Base-by-base conservation (phyloP, 2,329 filamentous ascomycete species). In the Colletotrichum tropicicola region DNA sequence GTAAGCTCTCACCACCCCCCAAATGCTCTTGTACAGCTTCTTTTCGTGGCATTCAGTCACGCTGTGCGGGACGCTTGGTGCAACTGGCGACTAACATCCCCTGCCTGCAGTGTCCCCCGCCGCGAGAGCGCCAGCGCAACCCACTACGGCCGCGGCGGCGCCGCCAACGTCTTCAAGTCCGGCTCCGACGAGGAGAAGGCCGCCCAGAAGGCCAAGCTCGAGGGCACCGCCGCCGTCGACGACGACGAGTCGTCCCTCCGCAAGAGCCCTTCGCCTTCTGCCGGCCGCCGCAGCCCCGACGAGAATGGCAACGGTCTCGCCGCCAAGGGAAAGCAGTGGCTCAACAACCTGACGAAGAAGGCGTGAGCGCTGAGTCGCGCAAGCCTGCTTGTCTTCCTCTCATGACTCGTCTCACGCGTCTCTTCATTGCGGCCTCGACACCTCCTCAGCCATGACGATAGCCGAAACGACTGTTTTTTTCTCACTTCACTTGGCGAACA, bases 71-170 rank as follows among this genome's bases (percentile, higher is more conserved):
- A n/a, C n/a, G n/a, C n/a, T n/a, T n/a, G n/a, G n/a, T n/a, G n/a
- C n/a, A n/a, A n/a, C n/a, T n/a, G n/a, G 30, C 41, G 23, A 41
- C 68, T 72, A 52, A 71, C 56, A 49, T 54, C n/a, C n/a, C 52
- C 12, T 30, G 13, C 15, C 55, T 59, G 12, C 67, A 87, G 85
- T 57, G 78, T 87, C 65, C 77, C 82, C 45, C 85, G 88, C 67
- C 85, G 88, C 60, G 77, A 82, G 44, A 88, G 87, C 72, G 78
- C 80, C n/a, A 85, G 84, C 43, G 84, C 84, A 27, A 85, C 87
- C 62, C 89, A 93, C 75, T 85, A 88, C 72, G 92, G 92, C 41
- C 89, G 92, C 39, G 92, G 92, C 37, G 92, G 92, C 59, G 90
- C 90, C 19, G 92, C 91, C 68, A 95, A 94, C 77, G 78, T 92